Percentiles rank a stretch among this genome's conserved stretches.
Evolutionary conservation across 1,284 basidiomycete genomes (phyloP).

Genomic region (Cutaneotrichosporon spelunceum): DNA sequence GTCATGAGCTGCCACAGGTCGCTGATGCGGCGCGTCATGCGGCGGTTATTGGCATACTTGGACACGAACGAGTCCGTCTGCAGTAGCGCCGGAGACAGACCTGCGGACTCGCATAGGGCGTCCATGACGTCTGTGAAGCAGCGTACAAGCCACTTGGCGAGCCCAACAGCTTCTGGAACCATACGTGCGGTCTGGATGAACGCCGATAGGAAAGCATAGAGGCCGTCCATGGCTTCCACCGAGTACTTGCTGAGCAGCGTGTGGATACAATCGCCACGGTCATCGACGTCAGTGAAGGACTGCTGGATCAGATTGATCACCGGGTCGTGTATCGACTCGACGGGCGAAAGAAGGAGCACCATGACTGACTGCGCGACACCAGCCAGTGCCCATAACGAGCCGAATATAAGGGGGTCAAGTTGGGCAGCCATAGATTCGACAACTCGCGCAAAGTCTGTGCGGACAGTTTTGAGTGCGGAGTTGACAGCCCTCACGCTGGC

Average conservation of each 20-base stretch:
- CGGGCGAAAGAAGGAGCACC: slow-evolving; percentile 73
- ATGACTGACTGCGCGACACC: slow-evolving; percentile 58
- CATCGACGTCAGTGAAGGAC: slow-evolving; percentile 81
- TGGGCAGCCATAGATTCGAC: slow-evolving; percentile 63
- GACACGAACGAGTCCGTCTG: slow-evolving; percentile 54
- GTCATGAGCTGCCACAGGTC: slow-evolving; percentile 81
- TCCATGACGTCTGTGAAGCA: slow-evolving; percentile 90
- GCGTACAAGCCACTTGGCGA: slow-evolving; percentile 80
- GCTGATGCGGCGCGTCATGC: slow-evolving; percentile 59
- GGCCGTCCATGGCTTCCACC: slow-evolving; percentile 63
- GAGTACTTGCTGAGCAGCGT: slow-evolving; percentile 67
- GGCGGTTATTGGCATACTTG: slow-evolving; percentile 28
- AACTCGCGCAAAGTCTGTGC: slow-evolving; percentile 61
- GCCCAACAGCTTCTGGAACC: slow-evolving; percentile 76
- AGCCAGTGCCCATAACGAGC: slow-evolving; percentile 58
- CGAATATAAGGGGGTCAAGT: slow-evolving; percentile 55
- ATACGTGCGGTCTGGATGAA: slow-evolving; percentile 63
- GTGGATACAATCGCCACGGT: slow-evolving; percentile 78
- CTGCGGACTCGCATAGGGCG: slow-evolving; percentile 68
- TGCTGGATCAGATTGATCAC: slow-evolving; percentile 72
- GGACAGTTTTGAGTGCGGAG: slow-evolving; percentile 57
- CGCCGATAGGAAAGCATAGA: slow-evolving; percentile 62
- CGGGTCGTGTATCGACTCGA: slow-evolving; percentile 66
- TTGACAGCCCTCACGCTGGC: slow-evolving; percentile 56
- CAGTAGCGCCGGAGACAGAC: slow-evolving; percentile 43